Evolutionary conservation across 108 stramenopile genomes (phyloP), one percentile per base, ranked within the genome.

Genomic region (Cyclotella choctawhatcheeana): DNA sequence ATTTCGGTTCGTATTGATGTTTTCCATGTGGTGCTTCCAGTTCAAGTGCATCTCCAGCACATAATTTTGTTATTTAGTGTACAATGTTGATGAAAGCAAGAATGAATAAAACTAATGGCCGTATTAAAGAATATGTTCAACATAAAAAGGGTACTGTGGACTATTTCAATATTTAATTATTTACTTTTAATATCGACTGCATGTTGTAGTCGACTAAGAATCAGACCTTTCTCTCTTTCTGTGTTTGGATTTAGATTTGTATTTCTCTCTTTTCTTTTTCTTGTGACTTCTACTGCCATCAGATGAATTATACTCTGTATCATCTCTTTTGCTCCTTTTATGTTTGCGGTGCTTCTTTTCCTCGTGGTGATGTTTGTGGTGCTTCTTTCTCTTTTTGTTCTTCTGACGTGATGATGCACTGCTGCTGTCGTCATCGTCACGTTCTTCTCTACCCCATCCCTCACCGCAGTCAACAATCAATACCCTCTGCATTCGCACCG

Each of bases 401-500:
- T 5, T 6, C 2, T 1, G 34, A 53, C 1, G 30, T 7, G 51
- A 35, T 13, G 51, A 53, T 6, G 32, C 16, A 6, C 44, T 30
- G 24, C 17, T 29, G 27, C 45, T 48, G 29, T 26, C 27, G 6
- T 16, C 44, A 33, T 29, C 27, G 6, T 59, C 32, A 5, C 16
- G 30, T 17, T 10, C 22, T 21, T 62, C 48, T n/a, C 43, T 58
- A 2, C 35, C 47, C 50, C 60, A 33, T 16, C 61, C 61, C 5
- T 52, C 27, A 14, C 97, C 97, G 66, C 95, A 97, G 77, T 96
- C 94, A 12, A 68, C 82, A 40, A 97, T 85, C 3, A 77, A 61
- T 31, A 95, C 85, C 43, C 84, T 66, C 72, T 92, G 87, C 65
- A 88, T 76, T 27, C 63, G 18, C 21, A 69, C 69, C 5, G 89